Conservation (phyloP, 2,329 filamentous ascomycete species). For the Cadophora luteo-olivacea region DNA sequence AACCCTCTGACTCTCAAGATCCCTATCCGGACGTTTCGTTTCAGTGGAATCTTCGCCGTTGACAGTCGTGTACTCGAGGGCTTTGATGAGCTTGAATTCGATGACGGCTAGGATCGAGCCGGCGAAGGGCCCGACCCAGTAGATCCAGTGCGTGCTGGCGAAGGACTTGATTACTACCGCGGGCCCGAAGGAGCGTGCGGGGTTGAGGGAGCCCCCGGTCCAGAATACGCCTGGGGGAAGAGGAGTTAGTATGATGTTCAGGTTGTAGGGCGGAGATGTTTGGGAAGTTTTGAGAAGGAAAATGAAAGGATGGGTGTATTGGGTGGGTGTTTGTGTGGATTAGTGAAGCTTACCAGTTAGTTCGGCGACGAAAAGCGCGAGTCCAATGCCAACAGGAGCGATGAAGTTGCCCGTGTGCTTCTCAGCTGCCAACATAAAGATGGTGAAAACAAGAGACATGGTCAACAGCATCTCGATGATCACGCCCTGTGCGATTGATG, state of each 20-base stretch:
- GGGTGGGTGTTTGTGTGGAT: too few species aligned
- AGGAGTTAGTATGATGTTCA: not conserved
- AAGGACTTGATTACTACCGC: slow-evolving; percentile 51
- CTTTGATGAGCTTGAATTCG: slow-evolving; percentile 22
- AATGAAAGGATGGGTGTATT: too few species aligned
- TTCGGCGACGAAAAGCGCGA: slow-evolving; percentile 52
- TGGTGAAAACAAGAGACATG: slow-evolving; percentile 53
- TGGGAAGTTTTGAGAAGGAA: not conserved
- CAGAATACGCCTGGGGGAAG: slow-evolving; percentile 50
- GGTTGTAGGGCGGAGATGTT: too few species aligned
- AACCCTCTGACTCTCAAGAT: not conserved
- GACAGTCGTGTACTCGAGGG: slow-evolving; percentile 19
- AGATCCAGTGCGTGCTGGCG: slow-evolving; percentile 54
- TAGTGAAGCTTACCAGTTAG: slow-evolving; percentile 22
- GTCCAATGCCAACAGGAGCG: slow-evolving; percentile 54
- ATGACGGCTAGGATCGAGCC: slow-evolving; percentile 20
- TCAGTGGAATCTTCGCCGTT: slow-evolving; percentile 13
- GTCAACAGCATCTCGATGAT: slow-evolving; percentile 56
- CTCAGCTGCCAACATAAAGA: slow-evolving; percentile 51
- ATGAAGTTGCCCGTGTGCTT: slow-evolving; percentile 55
- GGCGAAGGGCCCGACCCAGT: slow-evolving; percentile 48
- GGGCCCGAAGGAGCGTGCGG: slow-evolving; percentile 54
- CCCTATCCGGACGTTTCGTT: not conserved
- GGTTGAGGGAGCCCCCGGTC: slow-evolving; percentile 56
- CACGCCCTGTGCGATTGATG: slow-evolving; percentile 49